phyloP scores from a whole-genome alignment of 1,139 yeast genomes.

The Yamadazyma aaseri region DNA sequence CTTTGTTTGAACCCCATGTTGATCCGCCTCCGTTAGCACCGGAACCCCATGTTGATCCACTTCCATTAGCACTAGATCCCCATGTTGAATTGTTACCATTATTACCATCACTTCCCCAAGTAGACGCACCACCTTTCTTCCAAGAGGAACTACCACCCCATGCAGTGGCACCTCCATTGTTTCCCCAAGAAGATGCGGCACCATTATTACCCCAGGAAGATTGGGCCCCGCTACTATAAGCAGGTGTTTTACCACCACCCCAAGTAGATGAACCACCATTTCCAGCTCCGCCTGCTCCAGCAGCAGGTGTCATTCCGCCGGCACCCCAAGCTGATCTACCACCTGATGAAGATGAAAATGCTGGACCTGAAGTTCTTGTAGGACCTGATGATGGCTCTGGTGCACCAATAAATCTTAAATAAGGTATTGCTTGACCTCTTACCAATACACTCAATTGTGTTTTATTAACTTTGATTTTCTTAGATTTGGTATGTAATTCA shows the following conservation, averaged over 20 bases:
- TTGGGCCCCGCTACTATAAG: conserved; percentile 25
- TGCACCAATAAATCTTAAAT: conserved; percentile 73
- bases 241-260: conserved; percentile 38
- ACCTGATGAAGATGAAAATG: conserved; percentile 40
- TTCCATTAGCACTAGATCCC: conserved; percentile 28
- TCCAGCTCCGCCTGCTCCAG: conserved; percentile 23
- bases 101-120: conserved; percentile 27
- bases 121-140: conserved; percentile 37
- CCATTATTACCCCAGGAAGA: conserved; percentile 47
- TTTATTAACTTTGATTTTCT: conserved; percentile 82
- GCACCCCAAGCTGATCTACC: conserved; percentile 38
- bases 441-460: conserved; percentile 69
- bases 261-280: conserved; percentile 35
- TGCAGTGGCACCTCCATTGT: conserved; percentile 13
- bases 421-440: conserved; percentile 69
- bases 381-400: conserved; percentile 20
- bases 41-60: conserved; percentile 43
- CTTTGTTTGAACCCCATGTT: conserved; percentile 28
- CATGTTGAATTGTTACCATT: conserved; percentile 35
- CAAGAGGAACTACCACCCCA: conserved; percentile 40
- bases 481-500: conserved; percentile 89
- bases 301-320: conserved; percentile 34
- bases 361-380: conserved; percentile 32
- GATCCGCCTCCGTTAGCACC: conserved; percentile 29
- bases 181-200: conserved; percentile 51